Base-by-base conservation (phyloP, 371 early-diverging fungal genomes). In the Apophysomyces variabilis region DNA sequence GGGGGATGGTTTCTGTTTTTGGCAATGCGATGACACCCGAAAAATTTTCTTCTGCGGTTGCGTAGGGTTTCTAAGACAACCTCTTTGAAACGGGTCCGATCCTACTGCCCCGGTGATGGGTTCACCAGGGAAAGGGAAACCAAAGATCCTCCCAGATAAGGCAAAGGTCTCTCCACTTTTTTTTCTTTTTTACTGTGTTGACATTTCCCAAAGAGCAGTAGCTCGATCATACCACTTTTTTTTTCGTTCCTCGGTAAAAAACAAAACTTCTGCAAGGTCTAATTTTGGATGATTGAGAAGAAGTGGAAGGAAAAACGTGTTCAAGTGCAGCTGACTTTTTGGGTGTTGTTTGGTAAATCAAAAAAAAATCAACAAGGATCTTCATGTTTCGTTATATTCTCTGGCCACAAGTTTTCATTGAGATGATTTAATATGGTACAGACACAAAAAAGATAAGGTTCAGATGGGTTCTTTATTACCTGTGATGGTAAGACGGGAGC, bases 201-300 rank as follows among this genome's bases (percentile, higher is more conserved):
- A 26, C 32, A 26, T 26, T 26, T 26, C 32, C 32, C 32, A 26
- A 26, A 26, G 32, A 26, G 32, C 32, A 26, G 32, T 26, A 26
- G 32, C 1, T 26, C 32, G 32, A 21, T 50, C 54, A 9, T 50
- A 50, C 54, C 54, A 50, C 54, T 18, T 50, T 50, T 50, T 50
- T 6, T 21, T 16, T 50, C 16, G 50, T 11, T n/a, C 54, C 21
- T 50, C 54, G 54, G 21, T 5, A 50, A 50, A 50, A n/a, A 50
- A 50, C 18, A 18, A 11, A 13, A 11, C 13, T 41, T 41, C 41
- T 13, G 13, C 11, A 50, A 50, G 21, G 21, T 50, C 54, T 50
- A 50, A 50, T 50, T 50, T 50, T 50, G 54, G 54, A 50, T 21
- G 18, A 21, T 50, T 50, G 32, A 18, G 21, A 50, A 26, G 32